Base-by-base conservation (phyloP, 495 filamentous ascomycete species). In the Achaetomiella virescens region DNA sequence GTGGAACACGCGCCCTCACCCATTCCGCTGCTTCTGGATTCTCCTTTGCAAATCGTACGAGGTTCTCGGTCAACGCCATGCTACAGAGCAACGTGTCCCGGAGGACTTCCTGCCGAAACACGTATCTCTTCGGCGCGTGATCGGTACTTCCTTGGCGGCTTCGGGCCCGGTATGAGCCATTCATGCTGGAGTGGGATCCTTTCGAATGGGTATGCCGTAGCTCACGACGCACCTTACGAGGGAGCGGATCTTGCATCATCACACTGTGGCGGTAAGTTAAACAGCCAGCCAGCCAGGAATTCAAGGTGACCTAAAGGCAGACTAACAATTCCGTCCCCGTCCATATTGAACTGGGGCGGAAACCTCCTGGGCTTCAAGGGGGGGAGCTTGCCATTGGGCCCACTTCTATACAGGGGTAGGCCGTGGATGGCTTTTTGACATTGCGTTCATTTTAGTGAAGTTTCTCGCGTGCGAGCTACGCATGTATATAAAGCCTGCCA, bases 101-200 rank as follows among this genome's bases (percentile, higher is more conserved):
- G 29, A 48, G 46, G 17, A 20, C 1, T 10, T 35, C 29, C 3
- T 20, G 20, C 20, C 6, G n/a, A n/a, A n/a, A 48, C 29, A 36
- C 46, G 15, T 48, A 48, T 48, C 20, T 48, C 46, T 29, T 48
- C 29, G 46, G 29, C 46, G 18, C 46, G 46, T 27, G 46, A 48
- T 31, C 22, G 10, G 29, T 35, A 48, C 17, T 12, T 29, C 46
- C 46, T 48, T 31, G 46, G 46, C 46, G 1, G 27, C 29, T 35
- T 48, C 2, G 17, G 46, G 29, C 20, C n/a, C n/a, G n/a, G n/a
- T n/a, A n/a, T n/a, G n/a, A n/a, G n/a, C n/a, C n/a, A n/a, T n/a
- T n/a, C n/a, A n/a, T n/a, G n/a, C n/a, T n/a, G n/a, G 27, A 35
- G 9, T 35, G 46, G n/a, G 18, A 48, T 17, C 46, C 46, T n/a